phyloP scores from a whole-genome alignment of 2,329 filamentous ascomycete genomes.

The Pestalotiopsis sp. region DNA sequence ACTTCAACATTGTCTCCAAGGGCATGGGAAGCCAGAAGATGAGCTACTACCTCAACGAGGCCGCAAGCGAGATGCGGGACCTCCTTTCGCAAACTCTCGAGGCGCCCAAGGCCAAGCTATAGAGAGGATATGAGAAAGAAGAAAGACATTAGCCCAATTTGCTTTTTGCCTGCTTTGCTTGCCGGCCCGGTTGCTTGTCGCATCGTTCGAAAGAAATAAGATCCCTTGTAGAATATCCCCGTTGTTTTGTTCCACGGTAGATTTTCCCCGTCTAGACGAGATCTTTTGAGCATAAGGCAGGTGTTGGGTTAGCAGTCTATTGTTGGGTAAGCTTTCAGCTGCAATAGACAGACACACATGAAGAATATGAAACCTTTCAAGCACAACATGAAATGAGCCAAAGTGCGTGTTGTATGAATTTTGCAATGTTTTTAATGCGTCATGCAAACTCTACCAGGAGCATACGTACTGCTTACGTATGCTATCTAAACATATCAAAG shows the following conservation, averaged over 20 bases:
- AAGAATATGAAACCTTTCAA: no score
- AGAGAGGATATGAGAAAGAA: slow-evolving; percentile 31
- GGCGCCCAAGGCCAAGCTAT: slow-evolving; percentile 84
- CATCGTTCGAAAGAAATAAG: not conserved
- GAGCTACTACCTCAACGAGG: slow-evolving; percentile 95
- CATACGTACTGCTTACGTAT: not conserved
- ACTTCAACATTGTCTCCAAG: slow-evolving; percentile 98
- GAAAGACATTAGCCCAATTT: not conserved
- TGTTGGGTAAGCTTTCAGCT: not conserved
- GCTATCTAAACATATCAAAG: not conserved
- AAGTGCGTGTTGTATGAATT: not conserved
- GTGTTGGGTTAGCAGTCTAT: not conserved
- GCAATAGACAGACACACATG: no score
- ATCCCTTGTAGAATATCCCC: not conserved
- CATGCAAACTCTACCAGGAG: not conserved
- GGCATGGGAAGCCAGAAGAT: slow-evolving; percentile 85
- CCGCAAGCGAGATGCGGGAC: slow-evolving; percentile 85
- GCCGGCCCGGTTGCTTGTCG: not conserved
- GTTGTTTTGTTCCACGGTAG: not conserved
- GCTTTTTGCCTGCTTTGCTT: not conserved
- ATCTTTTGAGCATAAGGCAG: not conserved
- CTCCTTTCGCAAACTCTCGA: slow-evolving; percentile 80
- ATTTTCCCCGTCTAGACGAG: not conserved
- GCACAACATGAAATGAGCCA: not conserved
- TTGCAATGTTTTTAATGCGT: not conserved